These are phyloP conservation scores for Candida parachauliodes DNA, from an alignment of 805 yeast species.

Conservation along the genomic window DNA sequence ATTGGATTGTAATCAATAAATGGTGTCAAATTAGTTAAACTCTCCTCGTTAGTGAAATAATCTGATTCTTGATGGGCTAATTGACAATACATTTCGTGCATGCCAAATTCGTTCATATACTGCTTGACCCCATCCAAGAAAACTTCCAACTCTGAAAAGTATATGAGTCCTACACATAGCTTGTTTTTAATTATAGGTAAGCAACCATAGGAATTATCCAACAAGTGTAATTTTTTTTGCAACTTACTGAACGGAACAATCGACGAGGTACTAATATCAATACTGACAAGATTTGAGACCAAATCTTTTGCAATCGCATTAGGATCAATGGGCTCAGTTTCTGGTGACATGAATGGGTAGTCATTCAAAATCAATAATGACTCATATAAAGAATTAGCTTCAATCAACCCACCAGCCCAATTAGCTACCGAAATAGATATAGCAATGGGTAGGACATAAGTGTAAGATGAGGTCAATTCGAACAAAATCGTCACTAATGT, in stretches of 20 bases:
- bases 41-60: constrained; percentile 24
- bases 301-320: constrained; percentile 30
- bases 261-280: constrained; percentile 37
- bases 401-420: constrained; percentile 52
- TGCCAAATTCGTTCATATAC: constrained; percentile 20
- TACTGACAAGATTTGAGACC: constrained; percentile 15
- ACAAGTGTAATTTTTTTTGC: constrained; percentile 27
- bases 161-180: constrained; percentile 42
- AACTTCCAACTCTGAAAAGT: constrained; percentile 49
- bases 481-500: constrained; percentile 49
- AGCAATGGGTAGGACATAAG: constrained; percentile 55
- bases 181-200: constrained; percentile 41
- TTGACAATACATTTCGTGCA: constrained; percentile 31
- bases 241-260: constrained; percentile 30
- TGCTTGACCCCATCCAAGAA: constrained; percentile 44
- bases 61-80: constrained; percentile 15
- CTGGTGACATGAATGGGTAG: constrained; percentile 51
- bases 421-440: constrained; percentile 55
- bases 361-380: constrained; percentile 43
- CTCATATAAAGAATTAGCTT: constrained; percentile 50
- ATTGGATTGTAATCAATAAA: constrained; percentile 46
- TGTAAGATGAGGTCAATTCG: constrained; percentile 54
- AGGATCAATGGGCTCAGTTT: constrained; percentile 33
- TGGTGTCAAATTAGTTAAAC: constrained; percentile 37
- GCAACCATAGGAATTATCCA: constrained; percentile 51